phyloP scores from a whole-genome alignment of 495 filamentous ascomycete genomes.

The Niebla homalea region DNA sequence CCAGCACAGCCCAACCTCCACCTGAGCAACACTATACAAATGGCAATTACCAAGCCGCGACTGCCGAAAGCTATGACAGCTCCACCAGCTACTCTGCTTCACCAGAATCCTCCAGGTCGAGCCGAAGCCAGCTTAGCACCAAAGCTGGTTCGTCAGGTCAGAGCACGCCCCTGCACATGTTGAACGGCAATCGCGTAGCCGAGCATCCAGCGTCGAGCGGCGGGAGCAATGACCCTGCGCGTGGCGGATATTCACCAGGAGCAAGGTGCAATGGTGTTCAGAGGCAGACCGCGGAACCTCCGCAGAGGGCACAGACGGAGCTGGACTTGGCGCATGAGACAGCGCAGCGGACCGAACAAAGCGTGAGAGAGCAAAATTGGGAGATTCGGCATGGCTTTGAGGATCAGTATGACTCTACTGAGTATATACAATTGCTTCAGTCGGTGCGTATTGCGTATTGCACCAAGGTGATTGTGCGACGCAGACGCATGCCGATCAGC shows the following conservation, averaged over 20 bases:
- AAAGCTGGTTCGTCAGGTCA: not conserved
- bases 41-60: too few species aligned
- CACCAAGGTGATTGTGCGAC: too few species aligned
- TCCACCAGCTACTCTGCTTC: not conserved
- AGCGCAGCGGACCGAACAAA: not conserved
- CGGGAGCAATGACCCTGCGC: too few species aligned
- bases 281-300: not conserved
- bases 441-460: conserved; percentile 31
- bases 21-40: too few species aligned
- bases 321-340: not conserved
- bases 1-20: not conserved
- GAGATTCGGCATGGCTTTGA: conserved; percentile 52
- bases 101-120: conserved; percentile 1
- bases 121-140: not conserved
- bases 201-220: too few species aligned
- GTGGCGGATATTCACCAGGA: too few species aligned
- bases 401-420: conserved; percentile 44
- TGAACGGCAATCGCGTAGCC: not conserved
- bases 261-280: not conserved
- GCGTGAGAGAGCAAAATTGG: conserved; percentile 30
- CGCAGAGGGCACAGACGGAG: not conserved
- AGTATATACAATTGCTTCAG: conserved; percentile 43
- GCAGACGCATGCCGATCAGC: too few species aligned
- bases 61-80: not conserved
- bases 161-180: not conserved